phyloP scores from a whole-genome alignment of 176 grass and related monocot genomes.

The Ensete ventricosum region DNA sequence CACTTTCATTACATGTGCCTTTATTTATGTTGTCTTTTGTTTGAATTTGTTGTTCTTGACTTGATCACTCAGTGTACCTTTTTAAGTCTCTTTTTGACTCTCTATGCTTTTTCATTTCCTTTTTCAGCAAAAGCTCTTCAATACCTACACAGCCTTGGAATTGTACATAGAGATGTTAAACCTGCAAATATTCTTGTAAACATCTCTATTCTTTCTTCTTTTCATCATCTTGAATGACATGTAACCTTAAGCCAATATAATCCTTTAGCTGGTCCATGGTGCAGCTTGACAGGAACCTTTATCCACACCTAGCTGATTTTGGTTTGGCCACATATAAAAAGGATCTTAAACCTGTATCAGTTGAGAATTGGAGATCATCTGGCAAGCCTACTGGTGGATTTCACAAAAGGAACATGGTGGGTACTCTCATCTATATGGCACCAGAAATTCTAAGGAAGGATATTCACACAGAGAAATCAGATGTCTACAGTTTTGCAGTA shows the following conservation, averaged over 20 bases:
- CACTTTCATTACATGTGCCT: not conserved
- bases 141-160: constrained; percentile 54
- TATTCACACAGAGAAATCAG: constrained; percentile 86
- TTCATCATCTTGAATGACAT: constrained; percentile 12
- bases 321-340: constrained; percentile 85
- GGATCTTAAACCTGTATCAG: constrained; percentile 83
- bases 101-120: not conserved
- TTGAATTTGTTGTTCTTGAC: not conserved
- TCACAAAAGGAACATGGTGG: constrained; percentile 95
- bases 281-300: constrained; percentile 68
- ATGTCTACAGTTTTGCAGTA: constrained; percentile 93
- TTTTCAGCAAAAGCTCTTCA: constrained; percentile 69
- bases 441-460: constrained; percentile 96
- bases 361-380: constrained; percentile 85
- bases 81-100: constrained; percentile 1
- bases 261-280: constrained; percentile 7
- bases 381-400: constrained; percentile 97
- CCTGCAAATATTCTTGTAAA: constrained; percentile 97
- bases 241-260: constrained; percentile 10
- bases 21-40: constrained; percentile 3
- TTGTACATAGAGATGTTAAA: constrained; percentile 94
- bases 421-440: constrained; percentile 97
- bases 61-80: not conserved
- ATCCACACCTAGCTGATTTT: constrained; percentile 81
- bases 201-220: constrained; percentile 13